A percentile compares a stretch with the other conserved stretches of the same genome.
Conservation (phyloP, 108 stramenopile genomes). For the Chaetoceros muelleri region DNA sequence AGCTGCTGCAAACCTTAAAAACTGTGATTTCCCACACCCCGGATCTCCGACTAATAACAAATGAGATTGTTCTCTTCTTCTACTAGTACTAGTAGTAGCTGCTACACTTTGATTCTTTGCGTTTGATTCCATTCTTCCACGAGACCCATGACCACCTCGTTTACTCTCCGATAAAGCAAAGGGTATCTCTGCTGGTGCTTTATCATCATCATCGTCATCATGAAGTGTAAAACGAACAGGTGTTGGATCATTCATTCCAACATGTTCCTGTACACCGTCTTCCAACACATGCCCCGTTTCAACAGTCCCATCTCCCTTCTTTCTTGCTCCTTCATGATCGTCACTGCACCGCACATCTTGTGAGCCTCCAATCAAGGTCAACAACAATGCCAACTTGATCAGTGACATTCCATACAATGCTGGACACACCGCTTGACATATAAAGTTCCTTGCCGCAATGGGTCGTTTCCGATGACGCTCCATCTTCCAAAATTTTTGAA, state of each 20-base stretch:
- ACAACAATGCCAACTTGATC: slow-evolving; percentile 89
- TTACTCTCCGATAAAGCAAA: too few species aligned
- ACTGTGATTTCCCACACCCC: slow-evolving; percentile 77
- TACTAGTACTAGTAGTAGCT: slow-evolving; percentile 8
- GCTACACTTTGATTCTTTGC: slow-evolving; percentile 5
- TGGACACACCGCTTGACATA: slow-evolving; percentile 89
- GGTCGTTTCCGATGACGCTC: slow-evolving; percentile 23
- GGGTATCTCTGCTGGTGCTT: too few species aligned
- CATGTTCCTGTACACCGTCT: neutral
- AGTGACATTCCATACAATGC: slow-evolving; percentile 90
- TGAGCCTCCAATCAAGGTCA: slow-evolving; percentile 88
- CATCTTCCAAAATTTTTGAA: slow-evolving; percentile 63
- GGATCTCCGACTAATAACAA: slow-evolving; percentile 85
- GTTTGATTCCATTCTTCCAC: slow-evolving; percentile 3
- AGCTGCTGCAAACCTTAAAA: slow-evolving; percentile 89
- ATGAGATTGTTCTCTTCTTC: slow-evolving; percentile 77
- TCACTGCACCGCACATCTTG: slow-evolving; percentile 6
- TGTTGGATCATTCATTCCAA: slow-evolving; percentile 18
- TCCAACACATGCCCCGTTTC: slow-evolving; percentile 3
- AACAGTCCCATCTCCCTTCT: neutral
- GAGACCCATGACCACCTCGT: neutral
- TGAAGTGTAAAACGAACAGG: slow-evolving; percentile 39
- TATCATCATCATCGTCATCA: slow-evolving; percentile 19
- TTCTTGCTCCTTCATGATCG: slow-evolving; percentile 11
- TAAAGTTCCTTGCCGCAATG: slow-evolving; percentile 83